Base-by-base conservation (phyloP, 805 yeast genomes). In the Nakazawaea siamensis region DNA sequence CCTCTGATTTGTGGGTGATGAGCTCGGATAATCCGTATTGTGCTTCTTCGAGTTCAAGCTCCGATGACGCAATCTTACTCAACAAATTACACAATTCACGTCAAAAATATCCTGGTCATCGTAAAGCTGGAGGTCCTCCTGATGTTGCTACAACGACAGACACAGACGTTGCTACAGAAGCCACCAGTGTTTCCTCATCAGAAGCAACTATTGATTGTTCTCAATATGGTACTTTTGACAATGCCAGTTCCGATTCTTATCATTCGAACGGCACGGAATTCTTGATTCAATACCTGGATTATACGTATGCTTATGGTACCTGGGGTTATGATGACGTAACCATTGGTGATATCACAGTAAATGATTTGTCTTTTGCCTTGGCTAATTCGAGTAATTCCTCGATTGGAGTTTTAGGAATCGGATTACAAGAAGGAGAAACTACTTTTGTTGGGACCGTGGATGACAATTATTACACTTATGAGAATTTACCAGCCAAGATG, bases 381-480 rank as follows among this genome's bases (percentile, higher is more conserved):
- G 94, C 83, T 3, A 73, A 74, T 49, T 53, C 55, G 24, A 71
- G 85, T 2, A 73, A 75, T 41, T 75, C 88, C 3, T 54, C 73
- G 7, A 58, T 68, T 39, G 90, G 94, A 37, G 90, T 84, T 18
- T 55, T 83, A 27, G 87, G 88, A 18, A 73, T 83, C 42, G 90
- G 92, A 9, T 62, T 81, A 33, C 58, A 72, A 4, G 81, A 76
- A 11, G 64, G 82, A 36, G 95, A 87, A 54, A 63, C 73, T 3
- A 80, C 90, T 1, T 60, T 62, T 41, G 49, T 68, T 7, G 52
- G 55, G 5, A 8, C 40, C 11, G 18, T 44, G 2, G 19, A 35
- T 10, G 24, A 34, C 12, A 34, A 37, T 4, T 39, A 50, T 13
- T 68, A 67, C 45, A 55, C 55, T 13, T 84, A 84, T 55, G 64